phyloP scores from a whole-genome alignment of 257 asterid species.

The Penstemon eatonii region DNA sequence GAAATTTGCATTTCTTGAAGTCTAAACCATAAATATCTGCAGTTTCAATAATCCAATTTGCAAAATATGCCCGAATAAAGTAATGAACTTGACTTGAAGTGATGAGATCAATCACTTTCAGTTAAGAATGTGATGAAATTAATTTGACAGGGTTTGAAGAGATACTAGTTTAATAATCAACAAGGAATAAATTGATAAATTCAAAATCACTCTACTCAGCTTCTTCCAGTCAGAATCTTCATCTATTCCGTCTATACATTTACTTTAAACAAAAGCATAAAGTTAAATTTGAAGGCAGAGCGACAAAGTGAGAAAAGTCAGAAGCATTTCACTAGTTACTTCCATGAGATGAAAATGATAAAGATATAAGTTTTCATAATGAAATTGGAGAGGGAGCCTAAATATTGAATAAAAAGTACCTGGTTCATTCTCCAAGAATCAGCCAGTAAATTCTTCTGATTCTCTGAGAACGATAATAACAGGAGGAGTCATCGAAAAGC shows the following conservation, averaged over 20 bases:
- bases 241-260: too few relatives aligned
- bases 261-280: neutral
- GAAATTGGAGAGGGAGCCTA: neutral
- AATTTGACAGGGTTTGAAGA: too few relatives aligned
- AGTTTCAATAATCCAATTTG: too few relatives aligned
- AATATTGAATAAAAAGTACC: constrained; percentile 44
- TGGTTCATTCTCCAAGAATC: constrained; percentile 97
- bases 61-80: too few relatives aligned
- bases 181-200: neutral
- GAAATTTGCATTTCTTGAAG: too few relatives aligned
- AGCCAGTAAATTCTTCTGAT: constrained; percentile 88
- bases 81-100: too few relatives aligned
- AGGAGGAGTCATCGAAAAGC: constrained; percentile 31
- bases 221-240: too few relatives aligned
- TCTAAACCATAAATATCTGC: too few relatives aligned
- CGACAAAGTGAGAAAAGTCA: neutral
- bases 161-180: neutral
- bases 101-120: too few relatives aligned
- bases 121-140: too few relatives aligned
- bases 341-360: constrained; percentile 15
- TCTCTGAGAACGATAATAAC: constrained; percentile 49
- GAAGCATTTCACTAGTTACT: constrained; percentile 8
- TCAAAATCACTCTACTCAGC: neutral
- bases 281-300: neutral
- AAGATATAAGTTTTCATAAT: constrained; percentile 1